phyloP scores from a whole-genome alignment of 805 yeast genomes.

The Cyberlindnera americana region DNA sequence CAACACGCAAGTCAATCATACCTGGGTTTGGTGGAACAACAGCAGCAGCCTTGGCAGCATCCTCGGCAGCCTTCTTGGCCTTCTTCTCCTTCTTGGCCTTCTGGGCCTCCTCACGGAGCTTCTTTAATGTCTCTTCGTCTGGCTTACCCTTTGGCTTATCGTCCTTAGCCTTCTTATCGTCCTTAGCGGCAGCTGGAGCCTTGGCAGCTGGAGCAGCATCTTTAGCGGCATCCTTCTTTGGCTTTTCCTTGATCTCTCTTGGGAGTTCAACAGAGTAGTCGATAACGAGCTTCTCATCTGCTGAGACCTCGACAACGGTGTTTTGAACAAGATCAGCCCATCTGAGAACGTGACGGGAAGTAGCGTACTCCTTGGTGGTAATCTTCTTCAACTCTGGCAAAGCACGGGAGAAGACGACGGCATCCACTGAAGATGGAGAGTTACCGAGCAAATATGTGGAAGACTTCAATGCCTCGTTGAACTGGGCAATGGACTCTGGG shows the following conservation, averaged over 20 bases:
- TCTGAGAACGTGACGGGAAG: slow-evolving; percentile 80
- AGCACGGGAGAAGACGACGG: slow-evolving; percentile 57
- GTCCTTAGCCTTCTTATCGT: slow-evolving; percentile 42
- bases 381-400: slow-evolving; percentile 58
- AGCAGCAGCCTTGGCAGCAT: slow-evolving; percentile 52
- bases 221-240: slow-evolving; percentile 41
- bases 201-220: slow-evolving; percentile 21
- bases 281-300: slow-evolving; percentile 49
- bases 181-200: slow-evolving; percentile 26
- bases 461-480: slow-evolving; percentile 67
- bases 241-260: slow-evolving; percentile 63
- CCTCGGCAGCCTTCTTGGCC: slow-evolving; percentile 41
- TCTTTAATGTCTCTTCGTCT: slow-evolving; percentile 45
- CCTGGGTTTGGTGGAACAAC: slow-evolving; percentile 75
- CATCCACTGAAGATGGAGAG: slow-evolving; percentile 66
- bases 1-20: slow-evolving; percentile 88
- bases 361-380: slow-evolving; percentile 50
- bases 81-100: slow-evolving; percentile 62
- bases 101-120: slow-evolving; percentile 49
- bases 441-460: slow-evolving; percentile 71
- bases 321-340: slow-evolving; percentile 90
- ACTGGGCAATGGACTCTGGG: slow-evolving; percentile 48
- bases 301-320: slow-evolving; percentile 51
- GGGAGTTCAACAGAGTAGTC: slow-evolving; percentile 65
- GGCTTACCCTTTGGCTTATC: slow-evolving; percentile 37